phyloP scores from a whole-genome alignment of 2,329 filamentous ascomycete species.

The Fusarium chlamydosporum region DNA sequence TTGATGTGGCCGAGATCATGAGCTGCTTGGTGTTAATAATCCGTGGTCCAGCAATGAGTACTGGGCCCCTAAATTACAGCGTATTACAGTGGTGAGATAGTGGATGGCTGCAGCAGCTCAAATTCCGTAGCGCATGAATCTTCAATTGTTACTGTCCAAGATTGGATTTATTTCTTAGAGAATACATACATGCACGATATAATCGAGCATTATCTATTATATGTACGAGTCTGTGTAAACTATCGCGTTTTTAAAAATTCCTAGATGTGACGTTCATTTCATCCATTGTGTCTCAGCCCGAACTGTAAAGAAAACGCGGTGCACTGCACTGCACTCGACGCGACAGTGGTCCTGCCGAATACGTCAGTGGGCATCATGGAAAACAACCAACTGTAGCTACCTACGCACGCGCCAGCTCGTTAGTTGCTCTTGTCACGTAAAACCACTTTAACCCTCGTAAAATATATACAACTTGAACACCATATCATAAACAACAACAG shows the following conservation, averaged over 20 bases:
- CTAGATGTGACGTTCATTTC: neutral
- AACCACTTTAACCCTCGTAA: slow-evolving; percentile 38
- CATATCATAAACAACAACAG: slow-evolving; percentile 30
- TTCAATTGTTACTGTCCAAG: neutral
- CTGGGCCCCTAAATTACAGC: neutral
- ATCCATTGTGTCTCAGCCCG: neutral
- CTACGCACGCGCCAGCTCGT: slow-evolving; percentile 4
- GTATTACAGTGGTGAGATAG: neutral
- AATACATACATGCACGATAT: neutral
- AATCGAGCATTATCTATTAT: no score
- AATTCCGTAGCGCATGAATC: neutral
- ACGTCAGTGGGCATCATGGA: slow-evolving; percentile 27
- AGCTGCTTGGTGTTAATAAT: neutral
- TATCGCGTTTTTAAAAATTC: no score
- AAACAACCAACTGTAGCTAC: neutral
- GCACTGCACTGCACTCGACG: slow-evolving; percentile 5
- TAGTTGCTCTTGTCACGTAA: slow-evolving; percentile 10
- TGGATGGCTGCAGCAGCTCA: neutral
- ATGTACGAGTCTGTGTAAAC: neutral
- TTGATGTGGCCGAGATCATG: neutral
- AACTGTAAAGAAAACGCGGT: slow-evolving; percentile 27
- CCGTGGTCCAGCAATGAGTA: neutral
- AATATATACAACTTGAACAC: slow-evolving; percentile 17
- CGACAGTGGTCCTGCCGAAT: slow-evolving; percentile 15
- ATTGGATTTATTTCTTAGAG: no score